Base-by-base conservation (phyloP, 2,329 filamentous ascomycete genomes). In the Talaromyces piceae region DNA sequence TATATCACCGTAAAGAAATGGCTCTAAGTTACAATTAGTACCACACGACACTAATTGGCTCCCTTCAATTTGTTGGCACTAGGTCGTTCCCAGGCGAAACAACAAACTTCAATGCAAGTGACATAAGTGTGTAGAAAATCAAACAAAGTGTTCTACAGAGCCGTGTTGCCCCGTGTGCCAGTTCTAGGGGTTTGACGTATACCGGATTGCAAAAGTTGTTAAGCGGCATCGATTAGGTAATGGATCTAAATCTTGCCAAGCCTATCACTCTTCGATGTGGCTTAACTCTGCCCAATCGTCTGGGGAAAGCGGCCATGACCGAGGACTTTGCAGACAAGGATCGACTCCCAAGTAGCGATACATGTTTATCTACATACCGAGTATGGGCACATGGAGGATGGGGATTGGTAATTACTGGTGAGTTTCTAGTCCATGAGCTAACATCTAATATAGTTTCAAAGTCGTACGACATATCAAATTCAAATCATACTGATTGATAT, bases 351-450 rank as follows among this genome's bases (percentile, higher is more conserved):
- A 16, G 31, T 33, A 18, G 31, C n/a, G 12, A 33, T 3, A 16
- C 31, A 33, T 33, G 31, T 18, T 16, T 33, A 33, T 13, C 31
- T 3, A 18, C 31, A 18, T 33, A 33, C 18, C 31, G 31, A 7
- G 31, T 33, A 56, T 84, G 80, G 81, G 73, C 62, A 1, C 56
- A 67, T 25, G 67, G 70, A 5, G 63, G 65, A 9, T 74, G 73
- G 62, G 71, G 71, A 5, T 61, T 67, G 9, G 61, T 74, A 26
- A 67, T 73, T 13, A 75, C 72, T 23, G 72, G 73, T 57, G 64
- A 64, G 57, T 20, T 49, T 12, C 23, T 27, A 6, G 5, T 41
- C 11, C 5, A n/a, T 37, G n/a, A n/a, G 13, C 3, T 47, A 25
- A 13, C 7, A 22, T 16, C 23, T 18, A 22, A 12, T 13, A 41